Evolutionary conservation across 176 grass and related monocot species (phyloP), one percentile per base, ranked within the genome.

Genomic region (Ampelocalamus luodianensis): DNA sequence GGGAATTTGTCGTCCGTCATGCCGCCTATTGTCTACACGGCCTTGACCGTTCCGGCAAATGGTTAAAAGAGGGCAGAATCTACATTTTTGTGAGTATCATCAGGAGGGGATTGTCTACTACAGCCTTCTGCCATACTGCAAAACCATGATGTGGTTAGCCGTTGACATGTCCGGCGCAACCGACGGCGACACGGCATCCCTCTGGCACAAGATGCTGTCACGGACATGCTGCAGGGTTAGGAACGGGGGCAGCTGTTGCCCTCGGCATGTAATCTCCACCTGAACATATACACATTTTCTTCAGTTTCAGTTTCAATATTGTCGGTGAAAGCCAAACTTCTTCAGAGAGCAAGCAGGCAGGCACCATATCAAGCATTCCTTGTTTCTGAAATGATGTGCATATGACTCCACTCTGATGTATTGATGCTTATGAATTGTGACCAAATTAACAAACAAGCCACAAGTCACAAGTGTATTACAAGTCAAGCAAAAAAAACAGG

Each of bases 211-310:
- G 65, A 94, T 94, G 80, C 67, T 88, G 80, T 94, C 89, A 14
- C 92, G 92, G 81, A 91, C 89, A 66, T 88, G 77, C 76, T 83
- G 80, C 65, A 94, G 76, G 64, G 83, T 88, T 76, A 91, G 54
- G 55, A 85, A 69, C 43, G 89, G 86, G 48, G 64, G 76, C 72
- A 94, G 86, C n/a, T 37, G 89, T 83, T 87, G 79, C 56, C 86
- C 92, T 89, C 89, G 76, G 83, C 92, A 94, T 55, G 76, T 89
- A 63, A 94, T 87, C 75, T 94, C 92, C 74, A 94, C 89, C 92
- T 94, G 89, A 68, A 87, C n/a, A 66, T 12, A 49, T 5, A 40
- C 11, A 22, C 43, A n/a, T 69, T 75, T 18, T 85, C 65, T 26
- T 88, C 65, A 67, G 71, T 71, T 87, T 79, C 40, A 73, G 50